Conservation (phyloP, 495 filamentous ascomycete species). For the Penicillium paradoxum region DNA sequence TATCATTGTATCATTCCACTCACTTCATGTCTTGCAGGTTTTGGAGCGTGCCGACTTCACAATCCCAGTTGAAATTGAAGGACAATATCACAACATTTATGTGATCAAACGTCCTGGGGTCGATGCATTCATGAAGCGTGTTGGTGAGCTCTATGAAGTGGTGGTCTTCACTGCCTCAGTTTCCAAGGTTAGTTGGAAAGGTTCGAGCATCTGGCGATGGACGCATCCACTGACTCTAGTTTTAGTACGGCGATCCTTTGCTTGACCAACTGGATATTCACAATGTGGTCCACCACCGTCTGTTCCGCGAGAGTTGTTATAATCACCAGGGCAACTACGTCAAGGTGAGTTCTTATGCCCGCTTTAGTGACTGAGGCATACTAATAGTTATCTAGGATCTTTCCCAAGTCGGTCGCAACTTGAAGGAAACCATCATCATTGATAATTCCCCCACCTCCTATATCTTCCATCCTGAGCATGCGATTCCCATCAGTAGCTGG, state of each 20-base stretch:
- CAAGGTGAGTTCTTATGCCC: constrained; percentile 51
- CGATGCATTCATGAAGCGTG: constrained; percentile 97
- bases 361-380: not conserved
- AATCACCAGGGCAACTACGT: constrained; percentile 99
- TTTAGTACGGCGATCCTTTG: constrained; percentile 90
- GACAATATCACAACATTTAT: constrained; percentile 98
- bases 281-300: constrained; percentile 87
- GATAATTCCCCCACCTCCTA: constrained; percentile 99
- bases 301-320: constrained; percentile 98
- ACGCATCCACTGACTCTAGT: constrained; percentile 1
- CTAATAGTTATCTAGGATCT: constrained; percentile 58
- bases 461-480: constrained; percentile 99
- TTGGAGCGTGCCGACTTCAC: constrained; percentile 98
- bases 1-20: constrained; percentile 8
- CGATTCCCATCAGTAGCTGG: constrained; percentile 99
- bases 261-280: constrained; percentile 98
- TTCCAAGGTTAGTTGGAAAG: constrained; percentile 72
- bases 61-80: constrained; percentile 98
- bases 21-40: constrained; percentile 56
- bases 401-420: constrained; percentile 91
- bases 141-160: constrained; percentile 96
- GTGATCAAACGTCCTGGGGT: constrained; percentile 98
- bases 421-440: constrained; percentile 98
- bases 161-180: constrained; percentile 99
- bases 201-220: constrained; percentile 1